These are phyloP conservation scores for Mycosphaerella sp. DNA, from an alignment of 2,329 filamentous ascomycete genomes.

Conservation along the genomic window DNA sequence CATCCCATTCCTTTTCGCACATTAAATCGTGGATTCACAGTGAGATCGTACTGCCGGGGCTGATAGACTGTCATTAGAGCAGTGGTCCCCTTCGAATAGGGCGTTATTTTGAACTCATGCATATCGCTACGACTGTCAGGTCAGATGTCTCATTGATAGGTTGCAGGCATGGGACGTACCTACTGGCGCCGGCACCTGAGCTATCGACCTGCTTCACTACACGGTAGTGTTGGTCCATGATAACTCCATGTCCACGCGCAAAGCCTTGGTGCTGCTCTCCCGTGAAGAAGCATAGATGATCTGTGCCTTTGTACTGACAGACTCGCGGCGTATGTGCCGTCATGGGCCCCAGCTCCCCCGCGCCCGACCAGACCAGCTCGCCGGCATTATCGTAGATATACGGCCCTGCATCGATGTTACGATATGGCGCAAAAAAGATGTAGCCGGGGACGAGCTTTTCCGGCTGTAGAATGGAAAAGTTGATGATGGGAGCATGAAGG, in stretches of 20 bases:
- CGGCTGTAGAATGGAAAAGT: slow-evolving; percentile 30
- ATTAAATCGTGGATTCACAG: slow-evolving; percentile 33
- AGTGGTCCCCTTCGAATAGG: slow-evolving; percentile 38
- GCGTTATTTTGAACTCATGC: slow-evolving; percentile 48
- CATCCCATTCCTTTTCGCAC: slow-evolving; percentile 43
- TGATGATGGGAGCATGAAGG: slow-evolving; percentile 35
- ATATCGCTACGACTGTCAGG: slow-evolving; percentile 36
- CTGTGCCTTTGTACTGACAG: slow-evolving; percentile 43
- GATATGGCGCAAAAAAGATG: slow-evolving; percentile 47
- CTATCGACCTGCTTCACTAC: slow-evolving; percentile 44
- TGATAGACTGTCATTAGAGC: slow-evolving; percentile 37
- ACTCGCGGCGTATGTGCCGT: slow-evolving; percentile 45
- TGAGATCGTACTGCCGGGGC: slow-evolving; percentile 42
- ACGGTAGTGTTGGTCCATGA: slow-evolving; percentile 47
- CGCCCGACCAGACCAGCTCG: slow-evolving; percentile 47
- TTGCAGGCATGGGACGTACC: too few species aligned
- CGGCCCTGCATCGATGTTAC: slow-evolving; percentile 44
- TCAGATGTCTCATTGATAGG: too few species aligned
- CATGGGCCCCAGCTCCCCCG: slow-evolving; percentile 44
- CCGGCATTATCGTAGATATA: slow-evolving; percentile 49
- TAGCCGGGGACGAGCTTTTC: slow-evolving; percentile 42
- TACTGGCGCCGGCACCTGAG: slow-evolving; percentile 36
- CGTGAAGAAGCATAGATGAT: slow-evolving; percentile 50
- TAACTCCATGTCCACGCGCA: slow-evolving; percentile 47
- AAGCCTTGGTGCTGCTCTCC: slow-evolving; percentile 48